Percentiles rank a stretch among this genome's conserved stretches.
These are phyloP conservation scores for Coemansia sp. DNA, from an alignment of 371 early-diverging fungal species.

Conservation along the genomic window DNA sequence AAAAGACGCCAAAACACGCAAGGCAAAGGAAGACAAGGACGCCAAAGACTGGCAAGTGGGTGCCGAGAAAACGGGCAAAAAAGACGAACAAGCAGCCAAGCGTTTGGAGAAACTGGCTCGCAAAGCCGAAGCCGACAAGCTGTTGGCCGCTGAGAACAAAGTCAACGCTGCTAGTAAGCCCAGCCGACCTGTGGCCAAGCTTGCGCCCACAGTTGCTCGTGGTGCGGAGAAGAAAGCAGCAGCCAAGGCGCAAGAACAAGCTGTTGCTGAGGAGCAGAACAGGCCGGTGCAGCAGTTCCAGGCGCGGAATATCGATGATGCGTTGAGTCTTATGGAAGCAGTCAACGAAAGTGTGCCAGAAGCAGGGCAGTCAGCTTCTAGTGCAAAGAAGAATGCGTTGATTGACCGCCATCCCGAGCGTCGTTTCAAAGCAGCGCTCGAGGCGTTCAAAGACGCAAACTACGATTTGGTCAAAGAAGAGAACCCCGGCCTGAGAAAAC, in stretches of 20 bases:
- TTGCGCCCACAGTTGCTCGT: conserved; percentile 9
- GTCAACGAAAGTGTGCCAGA: conserved; percentile 34
- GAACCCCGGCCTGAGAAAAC: conserved; percentile 71
- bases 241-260: conserved; percentile 5
- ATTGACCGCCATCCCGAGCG: conserved; percentile 84
- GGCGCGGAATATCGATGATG: conserved; percentile 78
- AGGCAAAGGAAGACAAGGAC: conserved; percentile 59
- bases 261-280: not conserved
- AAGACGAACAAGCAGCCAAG: conserved; percentile 69
- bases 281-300: conserved; percentile 61
- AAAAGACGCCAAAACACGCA: conserved; percentile 58
- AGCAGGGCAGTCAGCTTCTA: conserved; percentile 42
- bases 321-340: conserved; percentile 62
- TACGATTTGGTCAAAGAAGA: conserved; percentile 64
- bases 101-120: conserved; percentile 57
- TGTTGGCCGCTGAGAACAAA: conserved; percentile 55
- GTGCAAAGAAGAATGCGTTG: conserved; percentile 24
- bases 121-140: conserved; percentile 54
- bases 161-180: conserved; percentile 6
- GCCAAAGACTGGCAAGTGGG: conserved; percentile 69
- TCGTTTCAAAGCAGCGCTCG: conserved; percentile 76
- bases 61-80: conserved; percentile 64
- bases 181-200: conserved; percentile 12
- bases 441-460: conserved; percentile 68
- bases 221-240: conserved; percentile 32